phyloP scores from a whole-genome alignment of 2,329 filamentous ascomycete species.

The Drechslerella coelobrocha region DNA sequence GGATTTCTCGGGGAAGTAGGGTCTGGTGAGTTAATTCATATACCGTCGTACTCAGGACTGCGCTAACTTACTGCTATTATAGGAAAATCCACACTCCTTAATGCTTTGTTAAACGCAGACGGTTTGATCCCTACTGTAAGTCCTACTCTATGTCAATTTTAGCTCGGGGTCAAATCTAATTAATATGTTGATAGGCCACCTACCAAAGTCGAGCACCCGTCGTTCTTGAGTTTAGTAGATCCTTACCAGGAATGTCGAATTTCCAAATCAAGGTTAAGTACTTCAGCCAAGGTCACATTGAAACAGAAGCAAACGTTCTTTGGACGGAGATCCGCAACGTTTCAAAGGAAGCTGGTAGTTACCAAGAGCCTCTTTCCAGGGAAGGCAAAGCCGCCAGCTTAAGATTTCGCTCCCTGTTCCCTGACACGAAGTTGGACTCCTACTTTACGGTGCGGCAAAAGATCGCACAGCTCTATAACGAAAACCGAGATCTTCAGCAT shows the following conservation, averaged over 20 bases:
- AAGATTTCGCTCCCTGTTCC: slow-evolving; percentile 19
- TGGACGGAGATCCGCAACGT: slow-evolving; percentile 5
- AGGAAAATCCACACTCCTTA: slow-evolving; percentile 32
- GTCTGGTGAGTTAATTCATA: slow-evolving; percentile 6
- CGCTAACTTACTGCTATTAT: not conserved
- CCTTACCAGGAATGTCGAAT: not conserved
- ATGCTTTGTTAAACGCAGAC: slow-evolving; percentile 17
- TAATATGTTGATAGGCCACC: slow-evolving; percentile 1
- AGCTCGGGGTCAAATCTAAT: not conserved
- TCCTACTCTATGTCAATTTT: not conserved
- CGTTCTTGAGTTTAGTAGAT: slow-evolving; percentile 21
- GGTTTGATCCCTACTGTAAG: slow-evolving; percentile 26
- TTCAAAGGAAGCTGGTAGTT: not conserved
- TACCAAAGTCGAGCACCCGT: slow-evolving; percentile 9
- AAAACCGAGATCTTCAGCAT: not conserved
- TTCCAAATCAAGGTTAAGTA: slow-evolving; percentile 16
- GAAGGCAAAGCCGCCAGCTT: slow-evolving; percentile 10
- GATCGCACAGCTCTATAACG: slow-evolving; percentile 10
- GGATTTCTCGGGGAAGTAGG: slow-evolving; percentile 23
- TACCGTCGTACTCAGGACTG: not conserved
- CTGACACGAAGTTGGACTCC: not conserved
- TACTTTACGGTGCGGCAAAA: not conserved
- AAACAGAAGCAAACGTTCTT: slow-evolving; percentile 16
- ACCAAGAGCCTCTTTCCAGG: slow-evolving; percentile 8
- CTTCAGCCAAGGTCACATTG: slow-evolving; percentile 3